A percentile compares a stretch with the other conserved stretches of the same genome.
phyloP scores from a whole-genome alignment of 2,329 filamentous ascomycete genomes.

The Pseudonectria buxi region DNA sequence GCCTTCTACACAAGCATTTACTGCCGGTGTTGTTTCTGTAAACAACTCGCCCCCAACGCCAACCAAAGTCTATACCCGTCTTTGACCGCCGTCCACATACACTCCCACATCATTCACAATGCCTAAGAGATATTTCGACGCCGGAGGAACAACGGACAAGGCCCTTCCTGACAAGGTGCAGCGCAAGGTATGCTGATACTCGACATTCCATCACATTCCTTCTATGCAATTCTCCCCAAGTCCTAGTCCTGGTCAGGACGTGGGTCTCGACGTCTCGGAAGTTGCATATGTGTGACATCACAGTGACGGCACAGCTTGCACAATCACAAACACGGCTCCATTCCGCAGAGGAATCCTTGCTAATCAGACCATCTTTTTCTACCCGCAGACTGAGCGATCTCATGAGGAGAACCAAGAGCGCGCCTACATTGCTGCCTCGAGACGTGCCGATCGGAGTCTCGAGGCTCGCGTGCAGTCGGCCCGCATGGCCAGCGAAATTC shows the following conservation, averaged over 20 bases:
- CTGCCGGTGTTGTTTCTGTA: too few relatives aligned
- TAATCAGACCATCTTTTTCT: neutral
- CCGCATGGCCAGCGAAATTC: slow-evolving; percentile 79
- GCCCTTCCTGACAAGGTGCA: slow-evolving; percentile 26
- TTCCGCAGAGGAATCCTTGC: too few relatives aligned
- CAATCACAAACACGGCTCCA: too few relatives aligned
- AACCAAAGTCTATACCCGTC: too few relatives aligned
- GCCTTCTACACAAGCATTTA: too few relatives aligned
- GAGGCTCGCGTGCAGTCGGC: slow-evolving; percentile 87
- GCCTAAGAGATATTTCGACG: slow-evolving; percentile 33
- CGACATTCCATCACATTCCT: too few relatives aligned
- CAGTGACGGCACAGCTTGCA: too few relatives aligned
- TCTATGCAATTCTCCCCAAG: neutral
- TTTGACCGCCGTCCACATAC: neutral
- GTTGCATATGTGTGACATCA: too few relatives aligned
- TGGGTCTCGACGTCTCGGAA: too few relatives aligned
- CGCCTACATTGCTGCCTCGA: slow-evolving; percentile 86
- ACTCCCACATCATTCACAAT: slow-evolving; percentile 17
- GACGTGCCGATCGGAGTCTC: slow-evolving; percentile 76
- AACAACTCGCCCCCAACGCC: too few relatives aligned
- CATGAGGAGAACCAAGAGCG: slow-evolving; percentile 80
- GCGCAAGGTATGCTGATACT: slow-evolving; percentile 20
- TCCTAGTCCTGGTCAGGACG: neutral
- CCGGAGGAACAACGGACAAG: slow-evolving; percentile 15
- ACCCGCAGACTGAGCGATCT: slow-evolving; percentile 59